Evolutionary conservation across 371 early-diverging fungal species (phyloP), one percentile per base, ranked within the genome.

Genomic region (Mucor saturninus): DNA sequence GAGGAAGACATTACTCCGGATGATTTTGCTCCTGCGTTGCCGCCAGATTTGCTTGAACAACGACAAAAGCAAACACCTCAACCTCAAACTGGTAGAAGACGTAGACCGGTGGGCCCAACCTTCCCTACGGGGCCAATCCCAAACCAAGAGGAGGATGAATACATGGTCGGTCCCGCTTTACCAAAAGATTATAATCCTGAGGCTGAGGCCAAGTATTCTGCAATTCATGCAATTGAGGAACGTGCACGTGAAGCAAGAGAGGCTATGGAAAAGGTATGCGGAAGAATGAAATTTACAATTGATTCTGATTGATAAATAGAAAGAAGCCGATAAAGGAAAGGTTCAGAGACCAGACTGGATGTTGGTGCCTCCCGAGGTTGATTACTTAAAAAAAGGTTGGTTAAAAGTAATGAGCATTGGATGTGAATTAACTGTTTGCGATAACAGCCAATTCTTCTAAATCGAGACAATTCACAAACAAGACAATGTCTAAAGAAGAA

Each of bases 301-400:
- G 6, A 42, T 42, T 13, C n/a, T 13, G 4, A 31, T 32, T 15
- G 6, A 32, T 32, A 37, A 56, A 39, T 40, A 70, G 60, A 58
- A 67, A 62, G 59, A 65, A 26, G 64, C 54, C n/a, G 35, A 61
- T 7, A 31, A 31, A 1, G 59, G 59, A n/a, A 85, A 81, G 59
- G 62, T 75, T 2, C 72, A 78, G 32, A 78, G 90, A 61, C 84
- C 77, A 13, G 88, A 88, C 51, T 89, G 90, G 90, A 89, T 89
- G 90, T 56, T 86, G 42, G 76, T 85, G 2, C 90, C 90, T 30
- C 90, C 90, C 15, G 83, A 85, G 53, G 72, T 85, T 0, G 76
- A 83, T 54, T 73, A 85, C 48, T 59, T 85, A 37, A 73, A 71
- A 15, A 75, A 72, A 50, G 48, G 48, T 46, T 46, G 5, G 82